Conservation (phyloP, 306 rosid genomes). For the Trifolium dubium region DNA sequence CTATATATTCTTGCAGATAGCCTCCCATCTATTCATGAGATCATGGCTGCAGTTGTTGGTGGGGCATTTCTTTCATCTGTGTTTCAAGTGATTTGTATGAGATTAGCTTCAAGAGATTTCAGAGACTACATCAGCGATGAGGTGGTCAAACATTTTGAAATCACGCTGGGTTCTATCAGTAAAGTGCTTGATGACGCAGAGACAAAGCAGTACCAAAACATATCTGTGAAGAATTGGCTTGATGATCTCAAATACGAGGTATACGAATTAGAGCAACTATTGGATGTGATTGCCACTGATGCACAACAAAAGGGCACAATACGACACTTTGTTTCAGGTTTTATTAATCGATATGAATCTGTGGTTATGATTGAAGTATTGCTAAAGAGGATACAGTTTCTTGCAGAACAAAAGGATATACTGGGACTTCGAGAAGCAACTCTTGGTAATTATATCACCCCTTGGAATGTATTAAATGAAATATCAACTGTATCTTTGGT, state of each 20-base stretch:
- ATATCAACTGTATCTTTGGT: conserved; percentile 27
- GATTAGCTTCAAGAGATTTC: not conserved
- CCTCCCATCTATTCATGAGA: no score
- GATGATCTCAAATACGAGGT: conserved; percentile 36
- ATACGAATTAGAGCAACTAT: not conserved
- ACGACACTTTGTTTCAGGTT: not conserved
- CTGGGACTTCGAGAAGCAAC: not conserved
- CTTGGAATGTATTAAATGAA: not conserved
- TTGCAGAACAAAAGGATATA: not conserved
- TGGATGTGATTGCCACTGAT: not conserved
- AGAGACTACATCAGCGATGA: not conserved
- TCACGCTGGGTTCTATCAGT: conserved; percentile 9
- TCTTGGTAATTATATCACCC: no score
- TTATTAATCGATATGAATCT: not conserved
- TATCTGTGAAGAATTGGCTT: conserved; percentile 36
- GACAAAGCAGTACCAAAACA: conserved; percentile 29
- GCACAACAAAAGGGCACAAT: not conserved
- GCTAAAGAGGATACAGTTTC: not conserved
- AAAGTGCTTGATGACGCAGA: conserved; percentile 51
- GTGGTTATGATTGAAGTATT: not conserved
- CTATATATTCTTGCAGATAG: no score
- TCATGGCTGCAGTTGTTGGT: not conserved
- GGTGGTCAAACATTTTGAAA: conserved; percentile 14
- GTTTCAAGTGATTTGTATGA: no score
- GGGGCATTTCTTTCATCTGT: not conserved